phyloP scores from a whole-genome alignment of 2,329 filamentous ascomycete genomes.

The Aspergillus ustus region DNA sequence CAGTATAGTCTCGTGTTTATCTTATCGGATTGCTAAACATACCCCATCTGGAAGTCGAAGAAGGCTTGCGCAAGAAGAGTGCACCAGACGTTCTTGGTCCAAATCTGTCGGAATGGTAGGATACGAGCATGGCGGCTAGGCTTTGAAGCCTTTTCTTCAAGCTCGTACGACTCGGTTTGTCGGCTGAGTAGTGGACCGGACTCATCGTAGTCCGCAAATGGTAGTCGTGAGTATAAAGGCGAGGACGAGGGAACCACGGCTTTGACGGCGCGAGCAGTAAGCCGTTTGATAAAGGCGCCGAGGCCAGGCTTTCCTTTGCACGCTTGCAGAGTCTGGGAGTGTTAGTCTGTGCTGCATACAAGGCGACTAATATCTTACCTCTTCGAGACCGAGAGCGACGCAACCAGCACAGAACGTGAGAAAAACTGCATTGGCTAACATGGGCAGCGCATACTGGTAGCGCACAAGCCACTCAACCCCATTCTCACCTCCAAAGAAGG shows the following conservation, averaged over 20 bases:
- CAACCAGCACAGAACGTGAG: constrained; percentile 59
- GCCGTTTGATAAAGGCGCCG: constrained; percentile 40
- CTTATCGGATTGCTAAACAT: constrained; percentile 9
- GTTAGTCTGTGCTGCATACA: constrained; percentile 13
- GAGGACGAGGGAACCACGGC: constrained; percentile 36
- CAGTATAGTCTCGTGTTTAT: neutral
- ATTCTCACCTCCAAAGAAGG: constrained; percentile 58
- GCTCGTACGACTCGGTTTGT: constrained; percentile 40
- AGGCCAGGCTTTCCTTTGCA: constrained; percentile 54
- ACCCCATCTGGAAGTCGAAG: constrained; percentile 71
- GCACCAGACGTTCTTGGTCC: constrained; percentile 60
- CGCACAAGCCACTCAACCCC: constrained; percentile 65
- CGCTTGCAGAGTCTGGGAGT: constrained; percentile 51
- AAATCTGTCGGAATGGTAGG: constrained; percentile 56
- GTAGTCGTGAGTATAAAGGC: constrained; percentile 38
- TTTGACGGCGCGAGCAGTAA: constrained; percentile 33
- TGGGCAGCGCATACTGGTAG: constrained; percentile 72
- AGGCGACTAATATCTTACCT: constrained; percentile 40
- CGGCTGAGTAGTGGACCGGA: constrained; percentile 40
- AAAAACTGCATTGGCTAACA: constrained; percentile 66
- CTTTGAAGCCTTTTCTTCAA: constrained; percentile 41
- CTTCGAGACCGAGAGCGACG: constrained; percentile 68
- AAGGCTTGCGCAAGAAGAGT: constrained; percentile 68
- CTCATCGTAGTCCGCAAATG: constrained; percentile 43
- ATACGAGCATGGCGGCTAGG: constrained; percentile 44